Percentiles rank a stretch among this genome's conserved stretches.
These are phyloP conservation scores for Pseudogymnoascus sp. DNA, from an alignment of 2,329 filamentous ascomycete species.

Conservation along the genomic window DNA sequence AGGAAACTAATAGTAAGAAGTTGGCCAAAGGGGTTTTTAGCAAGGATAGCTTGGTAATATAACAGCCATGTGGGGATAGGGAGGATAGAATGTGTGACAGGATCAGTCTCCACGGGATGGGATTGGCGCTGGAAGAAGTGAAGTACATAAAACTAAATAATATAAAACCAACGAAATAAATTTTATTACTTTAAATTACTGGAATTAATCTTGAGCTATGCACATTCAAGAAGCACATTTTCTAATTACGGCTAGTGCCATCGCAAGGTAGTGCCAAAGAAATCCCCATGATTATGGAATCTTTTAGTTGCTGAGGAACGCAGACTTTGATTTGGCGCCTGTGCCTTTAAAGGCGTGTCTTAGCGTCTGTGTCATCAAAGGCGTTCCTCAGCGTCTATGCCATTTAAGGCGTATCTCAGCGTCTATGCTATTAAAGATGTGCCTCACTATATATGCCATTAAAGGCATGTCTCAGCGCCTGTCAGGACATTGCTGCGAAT, in stretches of 20 bases:
- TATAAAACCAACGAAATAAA: no score
- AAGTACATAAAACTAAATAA: no score
- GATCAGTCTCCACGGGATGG: no score
- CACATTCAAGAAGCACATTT: not conserved
- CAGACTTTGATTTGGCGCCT: not conserved
- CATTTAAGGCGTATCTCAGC: not conserved
- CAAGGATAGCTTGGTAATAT: no score
- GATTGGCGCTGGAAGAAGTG: no score
- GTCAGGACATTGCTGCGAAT: not conserved
- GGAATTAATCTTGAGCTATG: not conserved
- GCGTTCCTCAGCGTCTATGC: no score
- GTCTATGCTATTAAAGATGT: not conserved
- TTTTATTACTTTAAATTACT: no score
- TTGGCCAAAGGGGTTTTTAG: no score
- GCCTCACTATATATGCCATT: no score
- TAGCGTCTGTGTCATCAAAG: not conserved
- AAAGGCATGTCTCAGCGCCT: not conserved
- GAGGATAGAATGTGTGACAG: no score
- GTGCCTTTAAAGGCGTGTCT: not conserved
- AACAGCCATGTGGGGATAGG: no score
- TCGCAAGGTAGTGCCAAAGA: no score
- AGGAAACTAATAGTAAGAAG: slow-evolving; percentile 31
- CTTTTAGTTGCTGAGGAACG: not conserved
- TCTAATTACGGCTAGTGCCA: not conserved
- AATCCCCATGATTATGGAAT: not conserved